Base-by-base conservation (phyloP, 768 basidiomycete genomes). In the Macrocybe gigantea region DNA sequence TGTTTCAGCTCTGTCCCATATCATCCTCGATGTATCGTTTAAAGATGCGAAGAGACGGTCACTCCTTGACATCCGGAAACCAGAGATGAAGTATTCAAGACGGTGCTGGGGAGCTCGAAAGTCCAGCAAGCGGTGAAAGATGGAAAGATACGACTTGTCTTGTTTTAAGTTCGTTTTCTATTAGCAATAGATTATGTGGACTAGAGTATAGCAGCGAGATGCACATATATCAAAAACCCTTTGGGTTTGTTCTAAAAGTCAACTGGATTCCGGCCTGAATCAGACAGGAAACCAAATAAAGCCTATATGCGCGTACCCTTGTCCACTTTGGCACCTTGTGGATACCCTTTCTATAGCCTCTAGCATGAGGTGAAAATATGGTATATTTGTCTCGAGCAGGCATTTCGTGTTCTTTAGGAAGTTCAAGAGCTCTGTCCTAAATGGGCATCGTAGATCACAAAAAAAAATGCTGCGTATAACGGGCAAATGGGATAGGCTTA, bases 291-390 rank as follows among this genome's bases (percentile, higher is more conserved):
- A 7, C 33, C 32, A 48, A 8, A 31, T 38, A 5, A 32, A 22
- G 22, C 22, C 22, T 22, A 4, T 22, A 22, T 22, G 22, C 29
- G 70, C 86, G 50, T 55, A 94, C 93, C 66, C 91, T 77, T 43
- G 94, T 96, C 82, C 86, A 97, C 61, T 96, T 95, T n/a, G 94
- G 94, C 29, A 95, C 88, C 60, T 94, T 94, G 70, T 98, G 94
- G 42, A 96, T 92, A 22, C 91, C 88, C 59, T 97, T 97, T 38
- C 95, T 73, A 66, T 95, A 99, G 5, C 89, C 87, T 49, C 65
- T 73, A 1, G 71, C 70, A 36, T 78, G 80, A 4, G 79, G 72
- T 35, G 78, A 80, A 67, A 93, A 98, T 13, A 88, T 80, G 3
- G 94, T 96, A 70, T 98, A 99, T 66, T 99, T 99, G 72, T 98